Evolutionary conservation across 805 yeast genomes (phyloP).

Genomic region (Yamadazyma laniorum): DNA sequence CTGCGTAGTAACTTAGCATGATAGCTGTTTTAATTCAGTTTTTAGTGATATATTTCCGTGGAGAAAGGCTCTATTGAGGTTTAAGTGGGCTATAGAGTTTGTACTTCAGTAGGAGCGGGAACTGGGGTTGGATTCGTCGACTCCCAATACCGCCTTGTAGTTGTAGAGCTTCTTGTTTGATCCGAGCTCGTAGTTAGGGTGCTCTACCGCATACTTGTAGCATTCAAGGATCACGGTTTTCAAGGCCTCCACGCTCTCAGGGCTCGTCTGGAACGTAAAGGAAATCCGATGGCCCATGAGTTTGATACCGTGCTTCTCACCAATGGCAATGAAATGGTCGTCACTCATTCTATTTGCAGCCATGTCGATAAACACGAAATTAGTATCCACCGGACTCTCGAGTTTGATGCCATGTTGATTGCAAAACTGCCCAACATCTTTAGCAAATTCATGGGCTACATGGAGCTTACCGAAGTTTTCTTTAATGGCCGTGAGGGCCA

Average conservation of each 20-base stretch:
- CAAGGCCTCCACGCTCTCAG: constrained; percentile 28
- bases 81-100: too few species aligned
- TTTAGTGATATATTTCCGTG: too few species aligned
- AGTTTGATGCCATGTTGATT: constrained; percentile 26
- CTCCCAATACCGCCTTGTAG: constrained; percentile 16
- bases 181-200: constrained; percentile 42
- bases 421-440: constrained; percentile 33
- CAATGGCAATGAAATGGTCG: constrained; percentile 29
- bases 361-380: constrained; percentile 41
- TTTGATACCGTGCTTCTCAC: constrained; percentile 59
- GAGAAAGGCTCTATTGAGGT: too few species aligned
- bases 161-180: constrained; percentile 24
- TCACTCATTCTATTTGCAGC: constrained; percentile 29
- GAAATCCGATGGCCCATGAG: constrained; percentile 55
- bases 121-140: too few species aligned
- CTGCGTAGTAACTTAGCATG: too few species aligned
- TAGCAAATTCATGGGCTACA: constrained; percentile 34
- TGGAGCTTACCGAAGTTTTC: constrained; percentile 34
- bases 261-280: constrained; percentile 35
- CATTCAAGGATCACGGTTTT: constrained; percentile 58
- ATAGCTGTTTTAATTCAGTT: too few species aligned
- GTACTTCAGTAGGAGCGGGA: too few species aligned
- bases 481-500: constrained; percentile 43
- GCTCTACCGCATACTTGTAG: constrained; percentile 48
- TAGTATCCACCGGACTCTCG: constrained; percentile 39